Evolutionary conservation across 176 grass and related monocot genomes (phyloP).

Genomic region (Aegilops longissima): DNA sequence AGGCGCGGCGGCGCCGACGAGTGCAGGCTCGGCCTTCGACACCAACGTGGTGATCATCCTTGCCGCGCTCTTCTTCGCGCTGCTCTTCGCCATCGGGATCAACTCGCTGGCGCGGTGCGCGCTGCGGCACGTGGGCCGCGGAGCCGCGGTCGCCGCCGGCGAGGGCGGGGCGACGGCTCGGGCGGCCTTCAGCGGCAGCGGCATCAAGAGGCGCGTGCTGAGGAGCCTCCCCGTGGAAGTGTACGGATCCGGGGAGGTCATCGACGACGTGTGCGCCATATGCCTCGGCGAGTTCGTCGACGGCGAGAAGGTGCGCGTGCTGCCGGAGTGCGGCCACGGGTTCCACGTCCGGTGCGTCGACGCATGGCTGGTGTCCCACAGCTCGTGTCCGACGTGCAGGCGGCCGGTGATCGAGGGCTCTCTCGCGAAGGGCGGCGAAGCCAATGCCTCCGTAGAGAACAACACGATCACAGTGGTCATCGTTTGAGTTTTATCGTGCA

Average conservation of each 20-base stretch:
- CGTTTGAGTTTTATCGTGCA: background rate
- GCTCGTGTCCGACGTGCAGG: conserved; percentile 75
- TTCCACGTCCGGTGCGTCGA: conserved; percentile 81
- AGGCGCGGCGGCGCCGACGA: background rate
- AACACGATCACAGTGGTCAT: conserved; percentile 32
- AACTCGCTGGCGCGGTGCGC: conserved; percentile 70
- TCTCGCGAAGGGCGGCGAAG: background rate
- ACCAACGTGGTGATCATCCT: conserved; percentile 79
- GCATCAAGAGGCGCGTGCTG: conserved; percentile 59
- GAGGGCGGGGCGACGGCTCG: background rate
- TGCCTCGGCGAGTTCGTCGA: conserved; percentile 78
- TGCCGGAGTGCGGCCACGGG: conserved; percentile 46
- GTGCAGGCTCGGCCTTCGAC: conserved; percentile 46
- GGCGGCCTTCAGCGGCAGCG: background rate
- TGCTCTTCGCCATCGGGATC: conserved; percentile 60
- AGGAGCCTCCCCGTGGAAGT: conserved; percentile 66
- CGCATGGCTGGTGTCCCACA: conserved; percentile 60
- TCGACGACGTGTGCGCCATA: conserved; percentile 66
- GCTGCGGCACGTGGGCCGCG: conserved; percentile 33
- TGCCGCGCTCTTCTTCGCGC: conserved; percentile 61
- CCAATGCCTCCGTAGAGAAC: background rate
- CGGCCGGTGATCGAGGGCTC: conserved; percentile 10
- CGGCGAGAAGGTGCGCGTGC: background rate
- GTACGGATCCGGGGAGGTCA: conserved; percentile 21
- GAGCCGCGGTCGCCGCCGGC: background rate